Percentiles rank a stretch among this genome's conserved stretches.
phyloP scores from a whole-genome alignment of 2,329 filamentous ascomycete genomes.

The Thielaviopsis euricoi region DNA sequence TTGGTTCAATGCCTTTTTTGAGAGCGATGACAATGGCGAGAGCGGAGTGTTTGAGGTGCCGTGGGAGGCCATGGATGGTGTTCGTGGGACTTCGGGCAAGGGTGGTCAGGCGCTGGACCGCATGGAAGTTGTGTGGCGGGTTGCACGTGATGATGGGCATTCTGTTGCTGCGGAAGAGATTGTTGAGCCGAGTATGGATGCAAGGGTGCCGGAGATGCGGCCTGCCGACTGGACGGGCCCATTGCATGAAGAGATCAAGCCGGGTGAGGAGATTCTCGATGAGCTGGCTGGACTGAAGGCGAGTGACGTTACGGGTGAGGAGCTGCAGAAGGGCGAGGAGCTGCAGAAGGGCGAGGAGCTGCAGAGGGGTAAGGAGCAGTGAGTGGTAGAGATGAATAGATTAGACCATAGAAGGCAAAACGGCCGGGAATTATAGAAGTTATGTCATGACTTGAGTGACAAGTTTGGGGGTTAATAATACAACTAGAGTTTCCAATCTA shows the following conservation, averaged over 20 bases:
- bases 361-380: not conserved
- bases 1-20: conserved; percentile 94
- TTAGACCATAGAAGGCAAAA: too few species aligned
- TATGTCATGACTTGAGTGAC: not conserved
- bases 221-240: conserved; percentile 62
- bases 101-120: conserved; percentile 69
- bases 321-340: conserved; percentile 15
- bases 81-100: conserved; percentile 75
- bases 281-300: conserved; percentile 21
- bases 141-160: conserved; percentile 10
- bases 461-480: too few species aligned
- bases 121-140: conserved; percentile 71
- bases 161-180: conserved; percentile 19
- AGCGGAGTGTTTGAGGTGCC: conserved; percentile 46
- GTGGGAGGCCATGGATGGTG: conserved; percentile 68
- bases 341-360: not conserved
- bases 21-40: conserved; percentile 42
- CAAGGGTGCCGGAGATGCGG: conserved; percentile 51
- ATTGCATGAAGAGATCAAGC: conserved; percentile 25
- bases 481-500: too few species aligned
- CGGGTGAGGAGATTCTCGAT: conserved; percentile 23
- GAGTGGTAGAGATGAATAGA: not conserved
- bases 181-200: conserved; percentile 48
- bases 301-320: conserved; percentile 22
- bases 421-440: not conserved